These are phyloP conservation scores for Fusarium sp. DNA, from an alignment of 2,329 filamentous ascomycete species.

Conservation along the genomic window DNA sequence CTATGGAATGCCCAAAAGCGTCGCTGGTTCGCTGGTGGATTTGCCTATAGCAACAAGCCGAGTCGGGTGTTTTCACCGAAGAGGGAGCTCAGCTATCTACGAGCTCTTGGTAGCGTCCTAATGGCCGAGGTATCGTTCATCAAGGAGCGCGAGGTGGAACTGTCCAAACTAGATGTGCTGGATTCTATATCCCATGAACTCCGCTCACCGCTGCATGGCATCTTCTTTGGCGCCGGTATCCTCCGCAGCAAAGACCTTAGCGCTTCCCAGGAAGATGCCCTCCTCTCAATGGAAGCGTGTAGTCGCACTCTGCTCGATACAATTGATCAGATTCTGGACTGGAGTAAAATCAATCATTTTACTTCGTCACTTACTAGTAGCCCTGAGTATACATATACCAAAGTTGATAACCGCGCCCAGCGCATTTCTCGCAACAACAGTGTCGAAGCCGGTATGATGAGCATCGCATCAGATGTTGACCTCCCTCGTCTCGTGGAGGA, in stretches of 20 bases:
- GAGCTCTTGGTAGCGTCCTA: neutral
- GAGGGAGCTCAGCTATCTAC: neutral
- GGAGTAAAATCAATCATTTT: conserved; percentile 8
- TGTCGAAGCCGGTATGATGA: neutral
- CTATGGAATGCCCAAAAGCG: conserved; percentile 1
- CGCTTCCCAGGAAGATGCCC: neutral
- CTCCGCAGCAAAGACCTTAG: neutral
- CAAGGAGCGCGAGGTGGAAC: neutral
- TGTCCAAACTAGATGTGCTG: neutral
- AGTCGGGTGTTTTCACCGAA: neutral
- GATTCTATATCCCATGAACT: conserved; percentile 5
- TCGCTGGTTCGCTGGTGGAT: conserved; percentile 3
- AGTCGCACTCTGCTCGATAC: neutral
- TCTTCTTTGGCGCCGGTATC: neutral
- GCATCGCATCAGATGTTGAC: neutral
- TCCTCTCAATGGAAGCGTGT: neutral
- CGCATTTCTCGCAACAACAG: neutral
- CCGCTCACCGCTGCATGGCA: neutral
- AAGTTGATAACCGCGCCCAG: neutral
- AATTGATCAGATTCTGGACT: conserved; percentile 1
- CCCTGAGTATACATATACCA: neutral
- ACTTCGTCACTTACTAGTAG: neutral
- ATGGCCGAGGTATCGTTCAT: neutral
- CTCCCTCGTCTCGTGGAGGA: conserved; percentile 1
- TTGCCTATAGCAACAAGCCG: neutral